Conservation (phyloP, 202 grass and related monocot species). For the Eragrostis tef region DNA sequence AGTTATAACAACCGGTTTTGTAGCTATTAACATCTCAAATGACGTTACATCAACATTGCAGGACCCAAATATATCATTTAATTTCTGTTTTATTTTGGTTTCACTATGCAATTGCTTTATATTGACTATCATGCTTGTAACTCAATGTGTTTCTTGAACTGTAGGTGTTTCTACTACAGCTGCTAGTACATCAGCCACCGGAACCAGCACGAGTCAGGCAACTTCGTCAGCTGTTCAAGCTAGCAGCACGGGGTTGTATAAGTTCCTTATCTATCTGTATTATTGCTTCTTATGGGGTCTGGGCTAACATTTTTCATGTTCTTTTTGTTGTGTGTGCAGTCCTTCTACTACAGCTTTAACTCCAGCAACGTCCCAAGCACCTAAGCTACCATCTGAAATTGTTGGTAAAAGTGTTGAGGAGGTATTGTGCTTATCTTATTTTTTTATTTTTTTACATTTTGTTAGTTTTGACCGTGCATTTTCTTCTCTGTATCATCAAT, state of each 20-base stretch:
- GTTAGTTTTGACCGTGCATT: neutral
- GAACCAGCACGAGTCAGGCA: slow-evolving; percentile 59
- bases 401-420: slow-evolving; percentile 92
- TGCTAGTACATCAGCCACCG: slow-evolving; percentile 55
- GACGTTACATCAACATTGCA: slow-evolving; percentile 18
- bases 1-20: slow-evolving; percentile 11
- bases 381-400: slow-evolving; percentile 94
- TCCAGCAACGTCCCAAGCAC: slow-evolving; percentile 56
- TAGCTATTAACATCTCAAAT: slow-evolving; percentile 5
- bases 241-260: slow-evolving; percentile 71
- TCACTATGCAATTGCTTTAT: neutral
- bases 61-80: slow-evolving; percentile 6
- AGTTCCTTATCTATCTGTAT: slow-evolving; percentile 36
- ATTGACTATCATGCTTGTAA: slow-evolving; percentile 17
- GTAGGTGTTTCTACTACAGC: slow-evolving; percentile 60
- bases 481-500: neutral
- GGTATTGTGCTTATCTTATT: slow-evolving; percentile 54
- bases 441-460: slow-evolving; percentile 8
- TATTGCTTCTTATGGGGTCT: slow-evolving; percentile 14
- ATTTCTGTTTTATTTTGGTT: neutral
- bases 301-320: slow-evolving; percentile 41
- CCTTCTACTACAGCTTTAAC: slow-evolving; percentile 53
- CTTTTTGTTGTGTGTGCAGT: slow-evolving; percentile 51
- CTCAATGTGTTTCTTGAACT: slow-evolving; percentile 19
- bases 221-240: slow-evolving; percentile 71